Conservation (phyloP, 495 filamentous ascomycete genomes). For the Rostrohypoxylon terebratum region DNA sequence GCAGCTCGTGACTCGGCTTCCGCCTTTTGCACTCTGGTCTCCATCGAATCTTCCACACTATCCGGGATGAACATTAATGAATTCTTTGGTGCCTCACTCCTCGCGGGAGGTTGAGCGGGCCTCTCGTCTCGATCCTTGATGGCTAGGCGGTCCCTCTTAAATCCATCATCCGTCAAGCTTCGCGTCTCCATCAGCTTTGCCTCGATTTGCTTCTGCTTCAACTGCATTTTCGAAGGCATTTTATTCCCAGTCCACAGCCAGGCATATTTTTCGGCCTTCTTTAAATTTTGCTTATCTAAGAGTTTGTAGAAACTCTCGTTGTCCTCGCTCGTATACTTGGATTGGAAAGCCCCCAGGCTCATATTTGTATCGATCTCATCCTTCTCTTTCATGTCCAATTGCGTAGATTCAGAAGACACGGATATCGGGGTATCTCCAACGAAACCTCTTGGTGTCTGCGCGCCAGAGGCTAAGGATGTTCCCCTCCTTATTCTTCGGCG, state of each 20-base stretch:
- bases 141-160: conserved; percentile 64
- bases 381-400: conserved; percentile 47
- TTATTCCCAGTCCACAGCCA: conserved; percentile 93
- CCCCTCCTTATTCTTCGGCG: conserved; percentile 59
- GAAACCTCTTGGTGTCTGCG: conserved; percentile 66
- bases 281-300: conserved; percentile 90
- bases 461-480: conserved; percentile 50
- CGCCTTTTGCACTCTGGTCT: conserved; percentile 74
- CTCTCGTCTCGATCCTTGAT: conserved; percentile 74
- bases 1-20: conserved; percentile 78
- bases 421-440: conserved; percentile 76
- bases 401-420: conserved; percentile 59
- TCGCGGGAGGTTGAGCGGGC: conserved; percentile 81
- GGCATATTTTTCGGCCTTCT: conserved; percentile 80
- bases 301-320: conserved; percentile 95
- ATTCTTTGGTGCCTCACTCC: conserved; percentile 81
- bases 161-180: conserved; percentile 63
- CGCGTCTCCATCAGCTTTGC: conserved; percentile 66
- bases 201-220: conserved; percentile 80
- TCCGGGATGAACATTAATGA: conserved; percentile 89
- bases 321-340: conserved; percentile 95
- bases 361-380: conserved; percentile 81
- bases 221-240: conserved; percentile 84
- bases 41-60: conserved; percentile 72
- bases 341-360: conserved; percentile 85